Percentiles rank a stretch among this genome's conserved stretches.
These are phyloP conservation scores for Colletotrichum graminicola DNA, from an alignment of 2,329 filamentous ascomycete species.

Conservation along the genomic window DNA sequence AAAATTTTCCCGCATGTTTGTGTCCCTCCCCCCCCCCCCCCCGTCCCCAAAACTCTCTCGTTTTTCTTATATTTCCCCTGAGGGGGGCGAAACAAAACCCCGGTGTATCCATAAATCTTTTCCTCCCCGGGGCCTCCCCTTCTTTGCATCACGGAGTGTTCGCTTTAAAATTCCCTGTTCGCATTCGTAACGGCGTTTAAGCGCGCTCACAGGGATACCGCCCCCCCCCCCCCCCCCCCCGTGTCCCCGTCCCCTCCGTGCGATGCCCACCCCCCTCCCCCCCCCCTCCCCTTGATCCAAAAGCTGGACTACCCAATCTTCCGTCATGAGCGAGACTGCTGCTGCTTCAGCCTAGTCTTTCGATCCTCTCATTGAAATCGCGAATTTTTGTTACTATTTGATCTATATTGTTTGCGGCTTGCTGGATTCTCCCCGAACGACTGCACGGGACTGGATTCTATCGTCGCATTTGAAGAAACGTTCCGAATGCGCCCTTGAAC, in stretches of 20 bases:
- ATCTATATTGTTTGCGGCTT: background rate
- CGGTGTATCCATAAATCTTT: too few relatives aligned
- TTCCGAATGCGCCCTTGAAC: background rate
- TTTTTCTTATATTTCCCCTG: too few relatives aligned
- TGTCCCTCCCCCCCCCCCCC: too few relatives aligned
- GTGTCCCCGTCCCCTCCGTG: background rate
- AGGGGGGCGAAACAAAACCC: too few relatives aligned
- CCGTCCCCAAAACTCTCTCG: too few relatives aligned
- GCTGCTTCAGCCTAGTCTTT: constrained; percentile 4
- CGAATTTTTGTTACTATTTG: background rate
- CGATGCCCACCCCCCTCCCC: background rate
- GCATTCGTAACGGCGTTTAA: too few relatives aligned
- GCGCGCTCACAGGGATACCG: too few relatives aligned
- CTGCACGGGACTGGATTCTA: background rate
- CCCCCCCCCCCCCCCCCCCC: too few relatives aligned
- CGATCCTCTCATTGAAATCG: background rate
- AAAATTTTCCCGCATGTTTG: too few relatives aligned
- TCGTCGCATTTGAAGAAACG: background rate
- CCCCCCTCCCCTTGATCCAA: constrained; percentile 4
- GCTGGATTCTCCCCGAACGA: background rate
- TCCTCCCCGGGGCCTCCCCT: too few relatives aligned
- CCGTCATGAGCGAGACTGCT: constrained; percentile 9
- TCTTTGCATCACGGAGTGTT: too few relatives aligned
- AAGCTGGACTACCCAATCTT: constrained; percentile 9
- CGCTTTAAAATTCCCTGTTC: too few relatives aligned